Evolutionary conservation across 805 yeast species (phyloP).

Genomic region (Wickerhamiella vanderwaltii): DNA sequence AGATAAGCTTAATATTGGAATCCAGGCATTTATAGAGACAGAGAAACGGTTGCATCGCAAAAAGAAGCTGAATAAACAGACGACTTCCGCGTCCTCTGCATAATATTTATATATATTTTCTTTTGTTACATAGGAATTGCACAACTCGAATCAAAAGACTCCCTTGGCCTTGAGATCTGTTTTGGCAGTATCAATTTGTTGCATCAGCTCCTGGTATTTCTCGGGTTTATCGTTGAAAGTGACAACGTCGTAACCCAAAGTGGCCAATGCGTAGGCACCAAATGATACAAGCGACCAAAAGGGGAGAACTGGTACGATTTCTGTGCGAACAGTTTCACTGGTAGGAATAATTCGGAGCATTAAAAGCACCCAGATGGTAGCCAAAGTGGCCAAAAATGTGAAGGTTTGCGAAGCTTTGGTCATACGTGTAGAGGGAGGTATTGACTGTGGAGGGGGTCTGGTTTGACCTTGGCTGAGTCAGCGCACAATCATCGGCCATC

Average conservation of each 20-base stretch:
- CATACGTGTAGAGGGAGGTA: constrained; percentile 30
- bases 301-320: constrained; percentile 54
- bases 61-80: neutral
- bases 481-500: too few relatives aligned
- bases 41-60: constrained; percentile 43
- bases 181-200: constrained; percentile 52
- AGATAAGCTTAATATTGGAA: constrained; percentile 56
- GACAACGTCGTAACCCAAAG: constrained; percentile 55
- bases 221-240: constrained; percentile 62
- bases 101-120: neutral
- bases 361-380: constrained; percentile 44
- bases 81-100: neutral
- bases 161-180: constrained; percentile 43
- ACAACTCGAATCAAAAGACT: constrained; percentile 23
- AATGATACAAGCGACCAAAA: constrained; percentile 59
- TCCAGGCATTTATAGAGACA: constrained; percentile 72
- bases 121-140: too few relatives aligned
- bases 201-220: constrained; percentile 49
- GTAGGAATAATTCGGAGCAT: constrained; percentile 43
- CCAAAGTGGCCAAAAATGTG: constrained; percentile 34
- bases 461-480: neutral
- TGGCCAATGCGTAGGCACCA: constrained; percentile 56
- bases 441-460: too few relatives aligned
- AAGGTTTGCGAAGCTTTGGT: constrained; percentile 56
- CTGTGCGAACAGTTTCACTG: constrained; percentile 35